Base-by-base conservation (phyloP, 208 protist species). In the Angomonas ambiguus region DNA sequence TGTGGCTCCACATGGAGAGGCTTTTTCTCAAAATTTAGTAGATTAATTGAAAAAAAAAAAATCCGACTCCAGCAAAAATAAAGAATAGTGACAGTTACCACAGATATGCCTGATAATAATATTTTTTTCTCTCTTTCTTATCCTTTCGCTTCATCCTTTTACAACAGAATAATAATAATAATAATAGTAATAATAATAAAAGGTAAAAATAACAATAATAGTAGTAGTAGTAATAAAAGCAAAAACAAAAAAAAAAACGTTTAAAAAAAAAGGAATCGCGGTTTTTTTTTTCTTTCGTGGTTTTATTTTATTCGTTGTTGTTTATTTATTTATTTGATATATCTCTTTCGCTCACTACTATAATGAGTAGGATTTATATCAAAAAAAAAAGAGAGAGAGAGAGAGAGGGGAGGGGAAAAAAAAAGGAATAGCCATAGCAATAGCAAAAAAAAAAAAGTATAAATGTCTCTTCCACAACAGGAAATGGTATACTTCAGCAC, bases 351-450 rank as follows among this genome's bases (percentile, higher is more conserved):
- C n/a, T 11, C 10, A 56, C 16, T 56, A 24, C 8, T 56, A 56
- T 22, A 27, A 56, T 11, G 10, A 16, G 25, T 35, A 59, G 2
- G 16, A 5, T 59, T 20, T 31, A 2, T 2, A 32, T 35, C 10
- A 4, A 31, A 59, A 59, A 59, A 59, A 31, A 59, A 59, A 59
- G 22, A 59, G 34, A 59, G 24, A 5, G 34, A 30, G 2, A 69
- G 51, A 18, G 25, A 38, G 34, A 25, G 59, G 28, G 22, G 53
- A 32, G 35, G 64, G 13, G 48, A 59, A 62, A 62, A 51, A 69
- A 49, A 60, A 69, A 35, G 38, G 8, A 35, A 20, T 27, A 59
- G n/a, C 28, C 2, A 62, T 8, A 8, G 38, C 1, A 62, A 27
- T 62, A 69, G 5, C 51, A 32, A 45, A 18, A 13, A 31, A n/a